Conservation (phyloP, 2,329 filamentous ascomycete species). For the Botrytis paeoniae region DNA sequence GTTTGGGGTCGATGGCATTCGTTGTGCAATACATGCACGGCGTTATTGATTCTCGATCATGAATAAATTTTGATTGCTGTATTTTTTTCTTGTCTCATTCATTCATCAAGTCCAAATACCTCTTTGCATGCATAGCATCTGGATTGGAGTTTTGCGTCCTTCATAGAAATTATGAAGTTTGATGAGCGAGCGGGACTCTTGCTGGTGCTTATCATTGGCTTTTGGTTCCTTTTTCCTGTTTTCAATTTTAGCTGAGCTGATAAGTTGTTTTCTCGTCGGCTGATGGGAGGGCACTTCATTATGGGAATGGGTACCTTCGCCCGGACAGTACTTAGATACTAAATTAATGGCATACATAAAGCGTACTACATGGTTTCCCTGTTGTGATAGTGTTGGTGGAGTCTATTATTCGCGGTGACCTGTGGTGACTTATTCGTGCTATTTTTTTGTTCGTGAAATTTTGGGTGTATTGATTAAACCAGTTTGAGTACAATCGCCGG, state of each 20-base stretch:
- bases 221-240: neutral
- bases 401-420: neutral
- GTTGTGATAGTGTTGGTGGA: neutral
- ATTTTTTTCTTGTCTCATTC: conserved; percentile 3
- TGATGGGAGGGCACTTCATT: neutral
- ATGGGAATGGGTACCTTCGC: neutral
- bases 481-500: neutral
- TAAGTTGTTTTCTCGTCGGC: neutral
- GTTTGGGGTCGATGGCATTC: neutral
- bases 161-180: conserved; percentile 2
- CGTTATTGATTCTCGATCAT: neutral
- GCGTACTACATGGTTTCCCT: neutral
- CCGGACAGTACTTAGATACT: neutral
- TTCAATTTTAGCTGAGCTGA: neutral
- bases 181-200: conserved; percentile 3
- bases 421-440: neutral
- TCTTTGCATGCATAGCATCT: conserved; percentile 14
- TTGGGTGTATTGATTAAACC: neutral
- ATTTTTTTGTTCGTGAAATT: neutral
- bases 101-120: conserved; percentile 14
- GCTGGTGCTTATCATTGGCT: neutral
- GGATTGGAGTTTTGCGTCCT: conserved; percentile 9
- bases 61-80: conserved; percentile 1
- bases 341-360: neutral
- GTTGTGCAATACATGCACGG: conserved; percentile 4